These are phyloP conservation scores for Lotus japonicus DNA, from an alignment of 306 rosid genomes.

Conservation along the genomic window DNA sequence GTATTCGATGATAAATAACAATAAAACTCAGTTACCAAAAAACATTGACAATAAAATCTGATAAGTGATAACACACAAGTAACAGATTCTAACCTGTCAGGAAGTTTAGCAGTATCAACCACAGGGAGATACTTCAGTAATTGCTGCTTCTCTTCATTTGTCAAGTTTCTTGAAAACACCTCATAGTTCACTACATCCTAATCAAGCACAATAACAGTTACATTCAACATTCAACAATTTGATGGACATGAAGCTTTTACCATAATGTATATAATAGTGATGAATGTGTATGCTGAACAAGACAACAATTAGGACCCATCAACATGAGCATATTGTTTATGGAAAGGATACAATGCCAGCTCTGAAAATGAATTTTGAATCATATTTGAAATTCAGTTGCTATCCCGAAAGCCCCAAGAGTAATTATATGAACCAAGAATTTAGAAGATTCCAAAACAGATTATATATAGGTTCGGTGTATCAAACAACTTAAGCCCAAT, in stretches of 20 bases:
- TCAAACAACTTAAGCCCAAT: not conserved
- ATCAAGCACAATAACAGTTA: conserved; percentile 25
- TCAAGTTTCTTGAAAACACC: conserved; percentile 67
- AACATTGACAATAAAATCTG: too few relatives aligned
- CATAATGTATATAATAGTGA: not conserved
- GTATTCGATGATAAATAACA: conserved; percentile 1
- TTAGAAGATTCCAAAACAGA: not conserved
- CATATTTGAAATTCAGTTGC: not conserved
- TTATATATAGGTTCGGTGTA: not conserved
- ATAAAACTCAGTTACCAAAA: not conserved
- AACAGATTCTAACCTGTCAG: conserved; percentile 57
- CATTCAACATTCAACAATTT: conserved; percentile 14
- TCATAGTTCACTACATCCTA: conserved; percentile 75
- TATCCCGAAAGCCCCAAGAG: not conserved
- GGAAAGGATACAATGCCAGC: not conserved
- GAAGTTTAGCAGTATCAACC: conserved; percentile 53
- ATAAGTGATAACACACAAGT: not conserved
- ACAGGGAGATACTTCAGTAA: conserved; percentile 68
- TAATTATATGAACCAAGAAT: conserved; percentile 2
- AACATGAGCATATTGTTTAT: conserved; percentile 4
- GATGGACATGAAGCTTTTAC: not conserved
- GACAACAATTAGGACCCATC: not conserved
- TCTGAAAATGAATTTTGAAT: not conserved
- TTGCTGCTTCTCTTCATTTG: conserved; percentile 81
- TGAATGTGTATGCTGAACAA: conserved; percentile 3